Conservation (phyloP, 345 rosid genomes). For the Iberis pinnata region DNA sequence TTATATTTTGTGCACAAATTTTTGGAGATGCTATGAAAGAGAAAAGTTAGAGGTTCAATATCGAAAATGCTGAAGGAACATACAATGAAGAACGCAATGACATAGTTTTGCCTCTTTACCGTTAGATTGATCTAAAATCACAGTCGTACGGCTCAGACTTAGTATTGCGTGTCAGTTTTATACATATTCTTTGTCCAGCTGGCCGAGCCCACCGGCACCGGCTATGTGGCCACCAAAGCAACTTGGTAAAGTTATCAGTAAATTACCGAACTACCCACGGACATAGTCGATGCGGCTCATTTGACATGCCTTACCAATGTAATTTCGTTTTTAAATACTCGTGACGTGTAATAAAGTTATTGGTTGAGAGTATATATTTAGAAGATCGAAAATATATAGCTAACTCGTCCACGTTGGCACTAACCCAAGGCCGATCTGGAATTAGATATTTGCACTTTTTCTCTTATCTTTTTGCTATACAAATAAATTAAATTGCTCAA, state of each 20-base stretch:
- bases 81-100: too few species aligned
- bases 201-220: conserved; percentile 10
- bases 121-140: conserved; percentile 31
- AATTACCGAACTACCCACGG: conserved; percentile 10
- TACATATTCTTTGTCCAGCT: conserved; percentile 27
- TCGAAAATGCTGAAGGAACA: too few species aligned
- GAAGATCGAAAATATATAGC: conserved; percentile 69
- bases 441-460: conserved; percentile 52
- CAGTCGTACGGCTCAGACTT: conserved; percentile 15
- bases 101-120: neutral
- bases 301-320: neutral
- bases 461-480: conserved; percentile 17
- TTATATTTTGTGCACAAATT: too few species aligned
- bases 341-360: neutral
- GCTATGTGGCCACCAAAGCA: conserved; percentile 21
- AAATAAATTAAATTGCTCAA: conserved; percentile 28
- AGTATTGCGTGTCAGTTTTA: neutral
- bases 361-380: neutral
- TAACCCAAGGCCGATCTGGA: conserved; percentile 43
- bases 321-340: neutral
- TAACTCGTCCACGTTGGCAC: conserved; percentile 71
- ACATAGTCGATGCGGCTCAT: conserved; percentile 3
- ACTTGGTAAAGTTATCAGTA: conserved; percentile 3
- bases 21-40: too few species aligned
- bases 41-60: too few species aligned